A percentile compares a stretch with the other conserved stretches of the same genome.
phyloP scores from a whole-genome alignment of 2,329 filamentous ascomycete genomes.

The Colletotrichum agaves region DNA sequence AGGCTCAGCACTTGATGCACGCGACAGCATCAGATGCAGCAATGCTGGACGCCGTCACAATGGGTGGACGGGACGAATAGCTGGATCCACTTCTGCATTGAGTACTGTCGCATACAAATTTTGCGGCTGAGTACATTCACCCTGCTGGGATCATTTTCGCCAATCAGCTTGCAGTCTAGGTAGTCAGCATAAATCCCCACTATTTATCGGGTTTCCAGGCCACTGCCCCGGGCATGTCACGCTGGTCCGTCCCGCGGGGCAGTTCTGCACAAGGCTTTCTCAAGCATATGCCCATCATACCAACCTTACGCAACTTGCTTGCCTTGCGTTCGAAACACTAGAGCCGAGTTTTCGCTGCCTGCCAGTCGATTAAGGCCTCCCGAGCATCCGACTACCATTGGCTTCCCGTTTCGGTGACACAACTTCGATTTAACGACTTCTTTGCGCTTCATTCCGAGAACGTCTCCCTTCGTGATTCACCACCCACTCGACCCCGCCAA shows the following conservation, averaged over 20 bases:
- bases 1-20: constrained; percentile 30
- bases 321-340: constrained; percentile 33
- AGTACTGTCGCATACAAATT: not conserved
- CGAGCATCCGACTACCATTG: constrained; percentile 22
- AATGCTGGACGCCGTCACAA: not conserved
- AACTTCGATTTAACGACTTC: constrained; percentile 3
- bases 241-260: constrained; percentile 32
- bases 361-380: constrained; percentile 8
- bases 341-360: constrained; percentile 15
- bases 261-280: constrained; percentile 28
- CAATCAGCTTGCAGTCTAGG: not conserved
- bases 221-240: constrained; percentile 23
- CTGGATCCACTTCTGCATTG: not conserved
- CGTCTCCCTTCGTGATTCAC: constrained; percentile 10
- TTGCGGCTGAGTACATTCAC: not conserved
- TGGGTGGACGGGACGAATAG: constrained; percentile 26
- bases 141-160: fast-evolving
- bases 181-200: constrained; percentile 3
- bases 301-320: constrained; percentile 14
- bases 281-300: constrained; percentile 32
- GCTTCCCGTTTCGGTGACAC: constrained; percentile 1
- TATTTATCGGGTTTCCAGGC: constrained; percentile 17
- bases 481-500: constrained; percentile 34
- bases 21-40: constrained; percentile 30
- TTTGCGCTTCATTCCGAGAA: constrained; percentile 1